Percentiles rank a stretch among this genome's conserved stretches.
phyloP scores from a whole-genome alignment of 306 rosid genomes.

The Styphnolobium japonicum region DNA sequence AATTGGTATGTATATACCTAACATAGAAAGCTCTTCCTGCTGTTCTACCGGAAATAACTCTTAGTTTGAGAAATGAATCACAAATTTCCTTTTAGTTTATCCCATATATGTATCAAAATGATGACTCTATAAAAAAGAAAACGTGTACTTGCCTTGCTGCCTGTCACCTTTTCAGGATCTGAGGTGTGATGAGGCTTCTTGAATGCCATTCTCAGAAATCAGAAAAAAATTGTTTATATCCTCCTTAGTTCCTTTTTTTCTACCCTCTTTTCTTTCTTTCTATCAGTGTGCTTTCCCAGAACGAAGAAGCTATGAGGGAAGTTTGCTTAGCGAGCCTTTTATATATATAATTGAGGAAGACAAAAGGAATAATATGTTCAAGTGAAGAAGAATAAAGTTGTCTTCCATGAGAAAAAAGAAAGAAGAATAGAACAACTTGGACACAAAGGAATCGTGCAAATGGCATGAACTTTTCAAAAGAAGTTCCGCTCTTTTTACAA shows the following conservation, averaged over 20 bases:
- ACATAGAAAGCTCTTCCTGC: no score
- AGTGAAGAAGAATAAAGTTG: not conserved
- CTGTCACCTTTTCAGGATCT: not conserved
- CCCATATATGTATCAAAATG: not conserved
- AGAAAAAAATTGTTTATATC: conserved; percentile 2
- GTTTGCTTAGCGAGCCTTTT: not conserved
- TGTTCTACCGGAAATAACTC: no score
- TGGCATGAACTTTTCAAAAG: conserved; percentile 1
- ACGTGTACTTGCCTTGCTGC: conserved; percentile 18
- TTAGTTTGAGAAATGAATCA: not conserved
- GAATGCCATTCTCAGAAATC: conserved; percentile 28
- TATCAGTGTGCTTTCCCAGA: not conserved
- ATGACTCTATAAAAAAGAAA: not conserved
- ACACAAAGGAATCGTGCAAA: not conserved
- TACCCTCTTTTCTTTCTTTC: not conserved
- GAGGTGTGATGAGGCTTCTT: conserved; percentile 34
- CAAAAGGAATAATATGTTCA: not conserved
- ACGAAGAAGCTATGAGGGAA: not conserved
- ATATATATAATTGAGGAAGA: not conserved
- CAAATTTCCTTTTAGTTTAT: not conserved
- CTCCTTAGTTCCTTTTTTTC: not conserved
- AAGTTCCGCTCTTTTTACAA: not conserved
- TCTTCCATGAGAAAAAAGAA: not conserved
- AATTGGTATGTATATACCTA: no score
- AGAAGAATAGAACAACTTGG: conserved; percentile 5